Conservation (phyloP, 129 eudicot genomes). For the Helichrysum umbraculigerum region DNA sequence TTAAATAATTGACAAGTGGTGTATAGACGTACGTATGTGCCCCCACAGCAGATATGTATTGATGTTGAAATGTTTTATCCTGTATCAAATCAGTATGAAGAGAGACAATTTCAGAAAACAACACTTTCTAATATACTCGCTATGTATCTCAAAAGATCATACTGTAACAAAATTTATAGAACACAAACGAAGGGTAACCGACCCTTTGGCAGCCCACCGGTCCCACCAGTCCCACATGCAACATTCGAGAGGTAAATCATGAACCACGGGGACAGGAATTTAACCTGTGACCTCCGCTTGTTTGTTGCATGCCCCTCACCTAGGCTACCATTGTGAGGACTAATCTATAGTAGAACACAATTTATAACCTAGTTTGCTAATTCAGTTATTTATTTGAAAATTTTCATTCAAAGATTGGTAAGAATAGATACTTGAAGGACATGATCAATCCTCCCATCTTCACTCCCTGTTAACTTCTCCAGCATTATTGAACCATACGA, state of each 20-base stretch:
- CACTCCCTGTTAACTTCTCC: constrained; percentile 75
- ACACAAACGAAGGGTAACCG: neutral
- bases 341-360: neutral
- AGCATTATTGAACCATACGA: constrained; percentile 89
- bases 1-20: neutral
- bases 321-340: neutral
- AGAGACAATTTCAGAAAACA: neutral
- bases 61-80: constrained; percentile 97
- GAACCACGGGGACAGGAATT: neutral
- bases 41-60: constrained; percentile 76
- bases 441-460: constrained; percentile 83
- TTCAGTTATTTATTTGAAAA: neutral
- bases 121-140: neutral
- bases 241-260: no score
- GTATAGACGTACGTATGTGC: constrained; percentile 77
- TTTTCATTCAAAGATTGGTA: constrained; percentile 15
- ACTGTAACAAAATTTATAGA: neutral
- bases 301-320: no score
- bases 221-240: neutral
- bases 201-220: neutral
- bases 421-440: constrained; percentile 69
- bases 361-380: neutral
- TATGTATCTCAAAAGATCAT: neutral
- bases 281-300: no score
- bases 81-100: constrained; percentile 36